phyloP scores from a whole-genome alignment of 768 basidiomycete species.

The Leccinum subgranulosum region DNA sequence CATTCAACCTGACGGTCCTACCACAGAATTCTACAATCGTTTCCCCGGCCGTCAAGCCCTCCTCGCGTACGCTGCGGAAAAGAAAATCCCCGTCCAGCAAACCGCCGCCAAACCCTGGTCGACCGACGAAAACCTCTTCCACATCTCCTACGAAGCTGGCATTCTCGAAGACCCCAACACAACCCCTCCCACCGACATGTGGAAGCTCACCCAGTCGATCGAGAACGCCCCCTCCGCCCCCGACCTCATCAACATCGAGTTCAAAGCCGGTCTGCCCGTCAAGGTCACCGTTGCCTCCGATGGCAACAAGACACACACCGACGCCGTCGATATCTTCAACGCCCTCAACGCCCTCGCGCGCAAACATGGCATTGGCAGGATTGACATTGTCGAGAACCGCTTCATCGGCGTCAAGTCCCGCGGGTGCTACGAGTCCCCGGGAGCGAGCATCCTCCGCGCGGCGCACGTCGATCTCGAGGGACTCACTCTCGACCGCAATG shows the following conservation, averaged over 20 bases:
- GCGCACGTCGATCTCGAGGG: conserved; percentile 98
- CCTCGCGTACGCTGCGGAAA: conserved; percentile 83
- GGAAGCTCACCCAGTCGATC: conserved; percentile 90
- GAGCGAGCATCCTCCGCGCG: conserved; percentile 90
- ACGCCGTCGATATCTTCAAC: conserved; percentile 91
- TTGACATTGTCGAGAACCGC: conserved; percentile 99
- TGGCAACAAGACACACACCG: conserved; percentile 65
- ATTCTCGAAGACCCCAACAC: conserved; percentile 96
- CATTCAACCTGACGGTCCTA: neutral
- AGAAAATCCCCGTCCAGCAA: conserved; percentile 90
- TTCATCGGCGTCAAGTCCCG: conserved; percentile 99
- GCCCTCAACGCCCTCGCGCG: conserved; percentile 88
- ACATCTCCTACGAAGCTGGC: conserved; percentile 99
- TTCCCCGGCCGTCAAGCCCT: conserved; percentile 95
- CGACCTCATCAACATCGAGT: conserved; percentile 82
- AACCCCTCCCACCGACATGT: conserved; percentile 96
- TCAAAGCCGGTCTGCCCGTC: conserved; percentile 81
- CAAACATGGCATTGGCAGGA: conserved; percentile 93
- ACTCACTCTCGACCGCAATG: conserved; percentile 95
- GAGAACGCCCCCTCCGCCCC: conserved; percentile 78
- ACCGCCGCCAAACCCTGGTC: conserved; percentile 98
- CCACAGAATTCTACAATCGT: conserved; percentile 89
- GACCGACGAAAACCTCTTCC: conserved; percentile 99
- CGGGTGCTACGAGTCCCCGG: conserved; percentile 99
- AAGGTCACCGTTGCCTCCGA: conserved; percentile 56